Evolutionary conservation across 805 yeast genomes (phyloP), one percentile per base, ranked within the genome.

Genomic region (Candida tibetensis): DNA sequence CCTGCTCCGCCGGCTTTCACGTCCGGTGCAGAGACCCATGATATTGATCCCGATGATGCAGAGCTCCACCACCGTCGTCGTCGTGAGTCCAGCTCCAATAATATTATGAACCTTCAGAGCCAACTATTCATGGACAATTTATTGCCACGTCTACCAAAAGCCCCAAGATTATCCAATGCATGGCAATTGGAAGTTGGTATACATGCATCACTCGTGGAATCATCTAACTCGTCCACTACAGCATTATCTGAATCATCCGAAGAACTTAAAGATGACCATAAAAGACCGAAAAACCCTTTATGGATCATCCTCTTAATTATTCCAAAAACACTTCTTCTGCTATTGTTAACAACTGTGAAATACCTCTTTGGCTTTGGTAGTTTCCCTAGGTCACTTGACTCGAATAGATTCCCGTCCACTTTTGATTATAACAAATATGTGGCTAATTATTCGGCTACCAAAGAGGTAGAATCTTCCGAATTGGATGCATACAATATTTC

Each of bases 271-370:
- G 30, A 30, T 8, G 30, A 23, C 5, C 25, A 7, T 10, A 25
- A 18, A 4, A 13, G 28, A 9, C 29, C 42, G 39, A 5, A 16
- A 13, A 32, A 47, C 12, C 73, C 81, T 2, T 37, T 79, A 5
- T 52, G 82, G 48, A 63, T 81, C 36, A 52, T 81, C 1, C 47
- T 83, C 2, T 56, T 81, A 53, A 44, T 82, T 5, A 57, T 83
- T 8, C 90, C 89, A 9, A 72, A 67, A 39, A 47, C 79, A 1
- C 33, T 77, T 6, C 60, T 76, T 33, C 61, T 65, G 7, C 37
- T 76, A 6, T 49, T 76, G 1, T 51, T 66, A 8, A 68, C 77
- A 1, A 48, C 60, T 3, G 42, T 61, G 31, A 52, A 49, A 30
- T 53, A 47, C 32, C 29, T 64, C 7, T 49, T 60, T 29, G 61